These are phyloP conservation scores for Chloris gayana DNA, from an alignment of 176 grass and related monocot genomes.

Conservation along the genomic window DNA sequence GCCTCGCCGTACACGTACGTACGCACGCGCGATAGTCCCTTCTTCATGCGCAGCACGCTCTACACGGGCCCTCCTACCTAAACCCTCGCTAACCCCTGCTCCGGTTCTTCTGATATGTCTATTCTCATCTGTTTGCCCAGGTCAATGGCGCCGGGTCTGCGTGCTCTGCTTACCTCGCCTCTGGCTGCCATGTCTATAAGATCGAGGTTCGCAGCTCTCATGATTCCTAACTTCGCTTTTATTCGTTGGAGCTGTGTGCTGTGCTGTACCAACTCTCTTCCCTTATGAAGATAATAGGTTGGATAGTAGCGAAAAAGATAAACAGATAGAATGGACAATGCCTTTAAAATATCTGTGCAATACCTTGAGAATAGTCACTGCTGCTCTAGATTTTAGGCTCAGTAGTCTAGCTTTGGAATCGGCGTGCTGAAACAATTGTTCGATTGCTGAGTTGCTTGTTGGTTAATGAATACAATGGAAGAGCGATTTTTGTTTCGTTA, in stretches of 20 bases:
- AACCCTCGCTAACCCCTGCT: conserved; percentile 13
- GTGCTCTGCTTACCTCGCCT: conserved; percentile 82
- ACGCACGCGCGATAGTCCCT: not conserved
- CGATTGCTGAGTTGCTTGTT: not conserved
- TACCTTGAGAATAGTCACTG: not conserved
- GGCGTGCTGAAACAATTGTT: not conserved
- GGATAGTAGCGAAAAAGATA: not conserved
- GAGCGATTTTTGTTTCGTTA: not conserved
- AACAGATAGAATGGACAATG: not conserved
- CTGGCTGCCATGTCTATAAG: conserved; percentile 77
- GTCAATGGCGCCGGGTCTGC: conserved; percentile 52
- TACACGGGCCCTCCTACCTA: conserved; percentile 25
- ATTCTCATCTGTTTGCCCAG: conserved; percentile 24
- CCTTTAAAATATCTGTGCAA: too few species aligned
- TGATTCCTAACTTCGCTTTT: not conserved
- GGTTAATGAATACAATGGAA: not conserved
- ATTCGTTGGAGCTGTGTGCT: not conserved
- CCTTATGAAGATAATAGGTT: not conserved
- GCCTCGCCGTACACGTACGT: conserved; percentile 74
- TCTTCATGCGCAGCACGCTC: not conserved
- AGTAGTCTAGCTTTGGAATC: conserved; percentile 9
- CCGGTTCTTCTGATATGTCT: not conserved
- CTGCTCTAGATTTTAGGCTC: too few species aligned
- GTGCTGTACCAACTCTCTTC: not conserved
- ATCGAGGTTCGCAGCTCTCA: conserved; percentile 53